These are phyloP conservation scores for Endotrypanum monterogeii DNA, from an alignment of 208 protist genomes.

Conservation along the genomic window DNA sequence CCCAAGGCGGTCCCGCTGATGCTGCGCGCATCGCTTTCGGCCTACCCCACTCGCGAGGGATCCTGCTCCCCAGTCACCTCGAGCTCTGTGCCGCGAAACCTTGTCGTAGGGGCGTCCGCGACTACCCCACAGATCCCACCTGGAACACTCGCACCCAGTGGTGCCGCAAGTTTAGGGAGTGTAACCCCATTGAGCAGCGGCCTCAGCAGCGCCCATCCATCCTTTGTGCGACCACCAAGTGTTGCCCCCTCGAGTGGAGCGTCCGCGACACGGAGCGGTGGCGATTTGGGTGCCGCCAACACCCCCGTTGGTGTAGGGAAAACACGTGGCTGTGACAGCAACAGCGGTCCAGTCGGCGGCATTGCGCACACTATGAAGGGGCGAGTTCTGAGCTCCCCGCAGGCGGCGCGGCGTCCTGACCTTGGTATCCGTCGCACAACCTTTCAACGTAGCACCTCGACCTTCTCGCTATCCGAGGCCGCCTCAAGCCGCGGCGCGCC, in stretches of 20 bases:
- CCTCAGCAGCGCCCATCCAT: constrained; percentile 23
- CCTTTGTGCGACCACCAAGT: constrained; percentile 21
- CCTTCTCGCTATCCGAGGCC: background rate
- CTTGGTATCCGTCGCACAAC: constrained; percentile 18
- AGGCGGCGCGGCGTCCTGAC: constrained; percentile 13
- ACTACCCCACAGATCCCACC: constrained; percentile 5
- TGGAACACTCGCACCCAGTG: constrained; percentile 14
- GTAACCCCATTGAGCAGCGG: constrained; percentile 22
- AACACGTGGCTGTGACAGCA: background rate
- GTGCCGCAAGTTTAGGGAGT: constrained; percentile 20
- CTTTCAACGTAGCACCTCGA: constrained; percentile 15
- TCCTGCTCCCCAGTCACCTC: constrained; percentile 6
- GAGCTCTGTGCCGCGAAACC: background rate
- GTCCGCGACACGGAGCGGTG: background rate
- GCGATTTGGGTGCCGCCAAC: background rate
- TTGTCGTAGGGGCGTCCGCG: background rate
- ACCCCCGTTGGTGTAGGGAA: background rate
- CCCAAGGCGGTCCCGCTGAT: constrained; percentile 11
- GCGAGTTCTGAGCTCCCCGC: constrained; percentile 14
- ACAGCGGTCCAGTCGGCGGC: background rate
- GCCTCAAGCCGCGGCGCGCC: background rate
- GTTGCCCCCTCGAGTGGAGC: background rate
- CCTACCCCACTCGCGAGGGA: constrained; percentile 2
- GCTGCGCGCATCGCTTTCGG: constrained; percentile 16
- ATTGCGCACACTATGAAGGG: constrained; percentile 10